Conservation (phyloP, 495 filamentous ascomycete species). For the Penicillium salamii region DNA sequence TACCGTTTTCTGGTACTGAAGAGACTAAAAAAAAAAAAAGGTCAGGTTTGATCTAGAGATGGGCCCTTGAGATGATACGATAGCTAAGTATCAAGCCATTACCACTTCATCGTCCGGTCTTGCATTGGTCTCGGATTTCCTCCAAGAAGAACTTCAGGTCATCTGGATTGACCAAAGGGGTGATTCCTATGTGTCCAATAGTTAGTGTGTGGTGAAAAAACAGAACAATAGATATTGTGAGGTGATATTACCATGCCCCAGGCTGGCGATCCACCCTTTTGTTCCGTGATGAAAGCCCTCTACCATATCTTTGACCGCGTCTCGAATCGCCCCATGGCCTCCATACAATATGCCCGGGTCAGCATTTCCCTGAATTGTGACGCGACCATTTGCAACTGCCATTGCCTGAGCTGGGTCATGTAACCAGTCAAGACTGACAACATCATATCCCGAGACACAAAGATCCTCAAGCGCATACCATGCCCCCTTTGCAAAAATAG, state of each 20-base stretch:
- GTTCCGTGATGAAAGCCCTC: constrained; percentile 82
- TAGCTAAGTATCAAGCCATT: no score
- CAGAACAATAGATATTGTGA: no score
- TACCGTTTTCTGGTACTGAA: no score
- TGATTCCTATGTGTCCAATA: constrained; percentile 70
- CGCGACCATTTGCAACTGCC: constrained; percentile 67
- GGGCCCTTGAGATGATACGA: no score
- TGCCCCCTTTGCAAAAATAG: constrained; percentile 98
- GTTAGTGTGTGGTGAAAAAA: no score
- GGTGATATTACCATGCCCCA: constrained; percentile 90
- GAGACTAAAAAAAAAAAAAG: no score
- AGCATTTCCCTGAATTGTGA: constrained; percentile 89
- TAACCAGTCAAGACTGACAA: constrained; percentile 92
- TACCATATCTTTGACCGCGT: constrained; percentile 78
- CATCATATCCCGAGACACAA: constrained; percentile 85
- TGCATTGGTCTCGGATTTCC: no score
- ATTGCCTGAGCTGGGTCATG: constrained; percentile 84
- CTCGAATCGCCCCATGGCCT: constrained; percentile 71
- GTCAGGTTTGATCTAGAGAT: no score
- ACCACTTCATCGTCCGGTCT: no score
- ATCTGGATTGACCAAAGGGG: constrained; percentile 88
- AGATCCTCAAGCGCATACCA: constrained; percentile 90
- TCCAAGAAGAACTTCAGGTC: constrained; percentile 90
- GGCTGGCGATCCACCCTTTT: constrained; percentile 82
- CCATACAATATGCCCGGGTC: constrained; percentile 94